Evolutionary conservation across 148 eudicot species (phyloP).

Genomic region (Rhododendron molle): DNA sequence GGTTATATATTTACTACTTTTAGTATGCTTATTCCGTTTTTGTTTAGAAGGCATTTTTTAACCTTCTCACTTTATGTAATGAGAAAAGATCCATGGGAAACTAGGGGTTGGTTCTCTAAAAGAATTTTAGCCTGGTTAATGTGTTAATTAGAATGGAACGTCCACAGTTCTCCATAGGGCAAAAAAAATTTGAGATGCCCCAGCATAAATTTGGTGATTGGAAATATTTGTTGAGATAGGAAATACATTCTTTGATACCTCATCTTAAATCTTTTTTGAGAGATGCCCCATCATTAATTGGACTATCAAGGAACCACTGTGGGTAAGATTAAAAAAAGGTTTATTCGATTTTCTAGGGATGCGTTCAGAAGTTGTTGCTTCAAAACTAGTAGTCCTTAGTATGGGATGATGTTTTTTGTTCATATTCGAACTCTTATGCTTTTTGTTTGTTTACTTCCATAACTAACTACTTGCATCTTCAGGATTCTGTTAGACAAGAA

Average conservation of each 20-base stretch:
- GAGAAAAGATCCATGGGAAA: neutral
- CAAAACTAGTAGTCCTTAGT: neutral
- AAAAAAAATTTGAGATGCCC: neutral
- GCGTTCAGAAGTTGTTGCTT: neutral
- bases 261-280: neutral
- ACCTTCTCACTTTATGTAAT: neutral
- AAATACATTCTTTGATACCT: neutral
- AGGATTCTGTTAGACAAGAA: constrained; percentile 96
- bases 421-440: neutral
- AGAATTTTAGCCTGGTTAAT: neutral
- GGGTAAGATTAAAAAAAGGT: neutral
- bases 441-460: neutral
- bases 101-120: neutral
- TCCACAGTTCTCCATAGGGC: neutral
- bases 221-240: neutral
- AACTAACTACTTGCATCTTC: constrained; percentile 13
- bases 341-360: neutral
- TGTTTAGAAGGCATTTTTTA: neutral
- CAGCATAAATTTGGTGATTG: neutral
- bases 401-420: neutral
- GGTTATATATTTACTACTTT: neutral
- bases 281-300: neutral
- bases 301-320: neutral
- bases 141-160: neutral
- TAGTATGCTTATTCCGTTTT: neutral